These are phyloP conservation scores for Xylariaceae sp. DNA, from an alignment of 2,329 filamentous ascomycete species.

Conservation along the genomic window DNA sequence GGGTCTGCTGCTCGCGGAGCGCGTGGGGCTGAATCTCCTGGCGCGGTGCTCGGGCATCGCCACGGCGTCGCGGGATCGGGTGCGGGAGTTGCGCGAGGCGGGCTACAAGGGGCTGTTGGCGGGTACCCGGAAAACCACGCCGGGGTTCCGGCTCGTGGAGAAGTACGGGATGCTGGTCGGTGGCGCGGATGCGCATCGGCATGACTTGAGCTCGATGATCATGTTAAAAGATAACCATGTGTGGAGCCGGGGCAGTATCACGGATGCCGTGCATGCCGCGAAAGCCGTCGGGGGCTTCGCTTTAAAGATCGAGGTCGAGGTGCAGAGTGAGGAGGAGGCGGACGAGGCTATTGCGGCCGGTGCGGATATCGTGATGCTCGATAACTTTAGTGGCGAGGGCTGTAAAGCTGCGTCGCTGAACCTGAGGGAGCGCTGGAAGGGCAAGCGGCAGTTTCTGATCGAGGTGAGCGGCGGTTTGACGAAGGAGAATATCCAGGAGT, in stretches of 20 bases:
- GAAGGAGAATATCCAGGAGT: slow-evolving; percentile 74
- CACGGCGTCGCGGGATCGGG: slow-evolving; percentile 56
- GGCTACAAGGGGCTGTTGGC: slow-evolving; percentile 85
- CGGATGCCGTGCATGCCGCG: slow-evolving; percentile 78
- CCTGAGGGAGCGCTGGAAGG: slow-evolving; percentile 76
- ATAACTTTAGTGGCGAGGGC: slow-evolving; percentile 83
- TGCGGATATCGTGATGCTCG: slow-evolving; percentile 94
- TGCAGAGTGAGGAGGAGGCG: slow-evolving; percentile 80
- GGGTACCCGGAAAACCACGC: slow-evolving; percentile 94
- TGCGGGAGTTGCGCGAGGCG: slow-evolving; percentile 52
- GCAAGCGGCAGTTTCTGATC: slow-evolving; percentile 69
- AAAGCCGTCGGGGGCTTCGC: slow-evolving; percentile 83
- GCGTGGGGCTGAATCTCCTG: slow-evolving; percentile 86
- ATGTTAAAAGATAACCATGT: slow-evolving; percentile 99
- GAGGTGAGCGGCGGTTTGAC: slow-evolving; percentile 92
- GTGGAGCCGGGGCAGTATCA: slow-evolving; percentile 84
- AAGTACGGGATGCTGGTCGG: slow-evolving; percentile 99
- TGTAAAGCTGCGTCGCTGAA: slow-evolving; percentile 70
- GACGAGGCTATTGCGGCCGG: slow-evolving; percentile 88
- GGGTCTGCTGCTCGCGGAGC: slow-evolving; percentile 76
- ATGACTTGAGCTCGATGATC: slow-evolving; percentile 90
- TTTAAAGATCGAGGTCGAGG: slow-evolving; percentile 94
- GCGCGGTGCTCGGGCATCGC: slow-evolving; percentile 90
- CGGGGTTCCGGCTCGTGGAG: slow-evolving; percentile 90
- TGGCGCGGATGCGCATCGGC: slow-evolving; percentile 84